These are phyloP conservation scores for Linnemannia zychae DNA, from an alignment of 192 early-diverging fungal genomes.

Conservation along the genomic window DNA sequence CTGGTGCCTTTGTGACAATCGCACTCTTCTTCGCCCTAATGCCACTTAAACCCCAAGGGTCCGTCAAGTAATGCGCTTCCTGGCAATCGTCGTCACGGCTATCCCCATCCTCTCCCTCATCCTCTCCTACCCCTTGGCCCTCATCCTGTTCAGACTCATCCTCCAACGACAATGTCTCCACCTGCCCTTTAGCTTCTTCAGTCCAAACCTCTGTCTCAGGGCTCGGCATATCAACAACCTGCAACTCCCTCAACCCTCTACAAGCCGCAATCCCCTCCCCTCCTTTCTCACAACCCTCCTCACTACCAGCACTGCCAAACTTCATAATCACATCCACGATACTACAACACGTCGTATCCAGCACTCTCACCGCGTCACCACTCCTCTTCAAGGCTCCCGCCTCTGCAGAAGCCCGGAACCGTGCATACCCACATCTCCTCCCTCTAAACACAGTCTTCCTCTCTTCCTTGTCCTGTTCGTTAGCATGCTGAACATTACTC, in stretches of 20 bases:
- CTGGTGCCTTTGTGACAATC: neutral
- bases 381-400: neutral
- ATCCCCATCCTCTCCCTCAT: neutral
- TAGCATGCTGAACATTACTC: no score
- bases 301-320: neutral
- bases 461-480: no score
- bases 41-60: no score
- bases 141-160: no score
- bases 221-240: neutral
- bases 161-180: neutral
- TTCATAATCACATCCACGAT: neutral
- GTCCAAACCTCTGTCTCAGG: neutral
- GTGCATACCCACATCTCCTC: neutral
- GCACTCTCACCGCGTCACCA: neutral
- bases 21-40: neutral
- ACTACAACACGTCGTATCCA: slow-evolving; percentile 10
- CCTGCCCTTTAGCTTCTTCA: neutral
- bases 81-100: neutral
- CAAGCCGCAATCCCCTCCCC: neutral
- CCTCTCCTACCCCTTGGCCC: neutral
- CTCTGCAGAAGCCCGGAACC: neutral
- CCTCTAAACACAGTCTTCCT: neutral
- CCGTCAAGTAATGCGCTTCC: no score
- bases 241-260: neutral
- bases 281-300: no score